Base-by-base conservation (phyloP, 139 green algal species). In the Volvox africanus region DNA sequence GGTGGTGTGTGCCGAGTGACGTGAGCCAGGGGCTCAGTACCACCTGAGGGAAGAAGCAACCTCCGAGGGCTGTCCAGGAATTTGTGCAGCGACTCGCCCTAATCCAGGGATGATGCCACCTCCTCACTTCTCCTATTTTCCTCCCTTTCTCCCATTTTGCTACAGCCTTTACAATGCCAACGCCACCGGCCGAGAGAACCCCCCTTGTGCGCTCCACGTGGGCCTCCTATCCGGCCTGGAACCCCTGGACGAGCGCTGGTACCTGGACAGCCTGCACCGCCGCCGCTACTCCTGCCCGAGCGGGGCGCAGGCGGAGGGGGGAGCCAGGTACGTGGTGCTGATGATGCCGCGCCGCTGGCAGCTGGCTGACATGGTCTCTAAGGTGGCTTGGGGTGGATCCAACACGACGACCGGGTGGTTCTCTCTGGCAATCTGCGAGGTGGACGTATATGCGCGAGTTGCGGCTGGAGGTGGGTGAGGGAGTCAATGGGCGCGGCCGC, bases 371-470 rank as follows among this genome's bases (percentile, higher is more conserved):
- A 17, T 36, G 20, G 80, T 33, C 37, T 55, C 17, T n/a, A 6
- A 1, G 14, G 50, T 1, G 3, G 55, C 36, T 1, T 20, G 61
- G 2, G 24, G 50, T 50, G 80, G 37, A 14, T 33, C 36, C 26
- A 86, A 3, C 26, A 44, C 78, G 78, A 35, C 80, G 18, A n/a
- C 26, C 22, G 81, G 35, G 24, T 89, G 68, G 67, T 81, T 32
- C 35, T 80, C 84, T 17, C 86, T 69, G 28, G 36, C 71, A 2
- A 30, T 90, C 24, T 90, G 86, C 50, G 86, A 90, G 86, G 71
- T 90, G 69, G 86, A 90, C 69, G 86, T 90, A 17, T 90, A 77
- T 21, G 86, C 86, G 20, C 71, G 86, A 21, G 86, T 90, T 30
- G 30, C n/a, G 20, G 0, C 21, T 13, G 86, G 86, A 76, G 73